Conservation (phyloP, 495 filamentous ascomycete genomes). For the Hyaloscypha finlandica region DNA sequence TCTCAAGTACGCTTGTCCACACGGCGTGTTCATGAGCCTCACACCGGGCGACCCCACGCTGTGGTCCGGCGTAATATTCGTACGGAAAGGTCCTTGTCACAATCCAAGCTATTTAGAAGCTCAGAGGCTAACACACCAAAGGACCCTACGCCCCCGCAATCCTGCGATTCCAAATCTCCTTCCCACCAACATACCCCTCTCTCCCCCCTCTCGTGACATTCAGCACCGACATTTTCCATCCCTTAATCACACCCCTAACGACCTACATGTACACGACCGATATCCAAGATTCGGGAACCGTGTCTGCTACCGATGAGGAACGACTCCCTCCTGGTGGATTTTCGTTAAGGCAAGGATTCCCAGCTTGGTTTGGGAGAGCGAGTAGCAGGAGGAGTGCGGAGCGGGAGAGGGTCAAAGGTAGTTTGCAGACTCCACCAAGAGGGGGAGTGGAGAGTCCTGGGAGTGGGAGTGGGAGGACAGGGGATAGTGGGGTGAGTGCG, state of each 20-base stretch:
- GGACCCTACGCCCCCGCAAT: slow-evolving; percentile 88
- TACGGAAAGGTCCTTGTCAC: slow-evolving; percentile 68
- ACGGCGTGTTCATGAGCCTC: slow-evolving; percentile 83
- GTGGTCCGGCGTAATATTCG: slow-evolving; percentile 90
- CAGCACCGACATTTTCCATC: slow-evolving; percentile 90
- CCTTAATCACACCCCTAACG: slow-evolving; percentile 84
- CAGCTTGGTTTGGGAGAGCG: slow-evolving; percentile 72
- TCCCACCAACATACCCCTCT: slow-evolving; percentile 77
- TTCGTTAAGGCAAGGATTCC: slow-evolving; percentile 85
- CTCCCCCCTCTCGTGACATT: slow-evolving; percentile 85
- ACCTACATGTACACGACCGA: slow-evolving; percentile 87
- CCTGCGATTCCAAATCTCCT: slow-evolving; percentile 86
- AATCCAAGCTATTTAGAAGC: neutral
- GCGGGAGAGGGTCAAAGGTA: neutral
- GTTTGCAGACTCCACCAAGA: slow-evolving; percentile 23
- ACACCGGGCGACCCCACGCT: slow-evolving; percentile 76
- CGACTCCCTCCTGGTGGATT: slow-evolving; percentile 84
- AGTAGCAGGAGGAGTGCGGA: slow-evolving; percentile 19
- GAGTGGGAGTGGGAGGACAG: slow-evolving; percentile 13
- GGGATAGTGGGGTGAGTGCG: neutral
- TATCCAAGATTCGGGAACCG: slow-evolving; percentile 66
- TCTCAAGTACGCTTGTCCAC: slow-evolving; percentile 76
- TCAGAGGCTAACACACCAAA: slow-evolving; percentile 32
- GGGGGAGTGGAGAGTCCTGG: slow-evolving; percentile 20
- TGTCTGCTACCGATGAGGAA: slow-evolving; percentile 79